Evolutionary conservation across 75 land plant genomes (phyloP).

Genomic region (Selaginella moellendorffii): DNA sequence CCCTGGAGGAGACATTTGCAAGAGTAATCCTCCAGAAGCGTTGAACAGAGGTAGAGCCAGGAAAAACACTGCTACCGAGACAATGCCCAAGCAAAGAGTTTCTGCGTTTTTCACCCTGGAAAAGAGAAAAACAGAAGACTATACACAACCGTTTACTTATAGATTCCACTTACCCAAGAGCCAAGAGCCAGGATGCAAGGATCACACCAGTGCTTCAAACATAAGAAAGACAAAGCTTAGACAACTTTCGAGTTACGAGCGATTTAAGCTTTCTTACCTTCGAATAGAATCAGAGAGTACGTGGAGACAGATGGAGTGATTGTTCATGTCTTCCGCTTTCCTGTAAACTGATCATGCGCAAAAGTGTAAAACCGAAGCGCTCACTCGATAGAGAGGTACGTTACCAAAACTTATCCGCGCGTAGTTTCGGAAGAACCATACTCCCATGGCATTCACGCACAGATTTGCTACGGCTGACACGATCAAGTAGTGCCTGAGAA

Average conservation of each 20-base stretch:
- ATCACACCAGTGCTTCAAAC: slow-evolving; percentile 91
- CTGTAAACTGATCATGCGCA: slow-evolving; percentile 49
- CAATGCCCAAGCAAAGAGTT: slow-evolving; percentile 72
- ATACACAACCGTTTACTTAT: not conserved
- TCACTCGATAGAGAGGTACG: slow-evolving; percentile 2
- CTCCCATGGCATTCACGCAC: slow-evolving; percentile 79
- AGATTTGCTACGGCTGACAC: slow-evolving; percentile 89
- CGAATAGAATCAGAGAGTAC: slow-evolving; percentile 96
- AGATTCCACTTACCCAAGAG: slow-evolving; percentile 68
- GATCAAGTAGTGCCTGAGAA: slow-evolving; percentile 86
- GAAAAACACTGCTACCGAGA: slow-evolving; percentile 71
- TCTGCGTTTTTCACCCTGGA: slow-evolving; percentile 86
- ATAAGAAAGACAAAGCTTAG: slow-evolving; percentile 9
- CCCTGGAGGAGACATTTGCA: slow-evolving; percentile 68
- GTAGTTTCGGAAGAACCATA: slow-evolving; percentile 90
- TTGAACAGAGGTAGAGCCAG: slow-evolving; percentile 79
- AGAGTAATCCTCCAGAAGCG: slow-evolving; percentile 61
- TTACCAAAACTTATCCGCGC: slow-evolving; percentile 73
- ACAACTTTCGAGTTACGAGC: not conserved
- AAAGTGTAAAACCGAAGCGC: not conserved
- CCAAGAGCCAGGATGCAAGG: slow-evolving; percentile 77
- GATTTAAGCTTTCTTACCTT: slow-evolving; percentile 31
- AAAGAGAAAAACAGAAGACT: not conserved
- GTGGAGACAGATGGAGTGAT: slow-evolving; percentile 86
- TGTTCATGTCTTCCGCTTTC: slow-evolving; percentile 87